Base-by-base conservation (phyloP, 2,329 filamentous ascomycete genomes). In the Aspergillus clavatus region DNA sequence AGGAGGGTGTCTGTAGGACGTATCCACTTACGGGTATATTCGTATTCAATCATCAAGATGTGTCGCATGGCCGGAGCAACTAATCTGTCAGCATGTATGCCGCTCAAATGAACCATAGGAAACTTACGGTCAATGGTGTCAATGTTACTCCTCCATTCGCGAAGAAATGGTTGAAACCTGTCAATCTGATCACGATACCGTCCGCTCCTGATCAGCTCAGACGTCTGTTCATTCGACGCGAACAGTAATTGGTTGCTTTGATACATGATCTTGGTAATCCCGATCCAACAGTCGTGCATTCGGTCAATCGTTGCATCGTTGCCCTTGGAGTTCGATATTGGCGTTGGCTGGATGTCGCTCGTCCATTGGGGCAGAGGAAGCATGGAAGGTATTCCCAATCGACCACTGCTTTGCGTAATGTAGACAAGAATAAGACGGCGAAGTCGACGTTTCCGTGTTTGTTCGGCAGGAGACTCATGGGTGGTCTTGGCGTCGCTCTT, bases 351-450 rank as follows among this genome's bases (percentile, higher is more conserved):
- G 14, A 65, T 65, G 43, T 70, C 66, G 42, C 62, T 62, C 16
- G 66, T 62, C 67, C 69, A 72, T 46, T 71, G 66, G 5, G 69
- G 63, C 26, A 71, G 57, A 2, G 90, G 89, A 2, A 95, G 84
- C 88, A 96, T 95, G 41, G 88, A 95, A 0, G 89, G 95, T 74
- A 94, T 87, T 1, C 89, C 90, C 8, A 98, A 78, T 14, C 93
- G 83, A 14, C 91, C 93, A 50, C 89, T 91, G n/a, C 94, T 84
- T 67, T 97, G 90, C 1, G 88, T 91, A 31, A 94, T 81, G 63
- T 97, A 97, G 48, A 96, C 89, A 45, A 95, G 76, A 6, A 98
- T 79, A 5, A 97, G 73, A 31, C 90, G 81, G 59, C 91, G 89
- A 58, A 96, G 86, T 48, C 91, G 87, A 36, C 90, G 81, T 45